Evolutionary conservation across 495 filamentous ascomycete species (phyloP).

Genomic region (Talaromyces borbonicus): DNA sequence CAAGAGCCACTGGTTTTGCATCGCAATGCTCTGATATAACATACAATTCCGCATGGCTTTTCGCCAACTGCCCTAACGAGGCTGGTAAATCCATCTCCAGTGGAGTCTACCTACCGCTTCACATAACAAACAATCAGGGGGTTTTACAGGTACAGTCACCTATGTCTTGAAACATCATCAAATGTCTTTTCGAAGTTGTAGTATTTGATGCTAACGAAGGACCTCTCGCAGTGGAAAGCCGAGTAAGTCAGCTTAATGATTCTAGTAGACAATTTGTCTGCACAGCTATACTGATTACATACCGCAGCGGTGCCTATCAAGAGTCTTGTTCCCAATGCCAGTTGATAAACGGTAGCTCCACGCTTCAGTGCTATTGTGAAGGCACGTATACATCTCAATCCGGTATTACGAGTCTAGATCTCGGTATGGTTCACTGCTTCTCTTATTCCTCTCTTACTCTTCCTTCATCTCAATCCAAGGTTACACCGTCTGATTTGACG

Average conservation of each 20-base stretch:
- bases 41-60: background rate
- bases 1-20: background rate
- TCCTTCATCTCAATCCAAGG: background rate
- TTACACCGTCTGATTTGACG: background rate
- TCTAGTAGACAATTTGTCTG: background rate
- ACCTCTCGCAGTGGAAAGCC: background rate
- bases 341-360: background rate
- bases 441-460: too few species aligned
- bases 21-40: slow-evolving; percentile 3
- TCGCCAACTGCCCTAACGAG: background rate
- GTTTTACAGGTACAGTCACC: background rate
- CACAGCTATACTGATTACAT: background rate
- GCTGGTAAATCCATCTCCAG: background rate
- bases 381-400: background rate
- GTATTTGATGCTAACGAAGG: background rate
- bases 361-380: background rate
- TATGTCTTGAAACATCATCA: too few species aligned
- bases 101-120: background rate
- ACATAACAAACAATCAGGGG: background rate
- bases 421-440: background rate
- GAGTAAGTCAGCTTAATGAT: background rate
- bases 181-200: background rate
- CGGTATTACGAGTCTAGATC: background rate
- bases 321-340: background rate
- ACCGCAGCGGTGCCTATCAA: background rate